Evolutionary conservation across 306 rosid species (phyloP).

Genomic region (Vigna unguiculata): DNA sequence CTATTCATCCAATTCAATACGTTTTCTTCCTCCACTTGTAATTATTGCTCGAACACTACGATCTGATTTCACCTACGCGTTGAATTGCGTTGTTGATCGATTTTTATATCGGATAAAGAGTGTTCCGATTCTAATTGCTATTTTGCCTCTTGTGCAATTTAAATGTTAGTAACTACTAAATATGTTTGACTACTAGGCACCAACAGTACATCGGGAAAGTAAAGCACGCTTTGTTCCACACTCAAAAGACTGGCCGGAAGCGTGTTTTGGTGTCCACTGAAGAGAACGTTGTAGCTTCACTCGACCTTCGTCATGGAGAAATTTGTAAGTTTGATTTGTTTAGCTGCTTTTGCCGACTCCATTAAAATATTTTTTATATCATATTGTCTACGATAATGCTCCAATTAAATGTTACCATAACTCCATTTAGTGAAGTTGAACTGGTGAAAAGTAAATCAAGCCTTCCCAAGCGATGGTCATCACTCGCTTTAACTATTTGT

Average conservation of each 20-base stretch:
- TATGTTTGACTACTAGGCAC: slow-evolving; percentile 61
- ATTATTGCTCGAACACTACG: slow-evolving; percentile 18
- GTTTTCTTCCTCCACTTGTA: background rate
- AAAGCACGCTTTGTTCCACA: slow-evolving; percentile 88
- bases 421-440: slow-evolving; percentile 28
- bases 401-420: background rate
- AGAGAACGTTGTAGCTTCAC: slow-evolving; percentile 96
- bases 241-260: slow-evolving; percentile 86
- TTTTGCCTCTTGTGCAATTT: slow-evolving; percentile 31
- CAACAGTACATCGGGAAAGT: slow-evolving; percentile 94
- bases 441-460: background rate
- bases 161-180: background rate
- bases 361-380: slow-evolving; percentile 5
- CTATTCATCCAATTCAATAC: slow-evolving; percentile 2
- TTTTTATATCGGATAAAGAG: slow-evolving; percentile 11
- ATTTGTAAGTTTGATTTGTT: slow-evolving; percentile 64
- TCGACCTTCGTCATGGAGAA: slow-evolving; percentile 98
- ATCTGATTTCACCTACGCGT: slow-evolving; percentile 3
- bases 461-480: background rate
- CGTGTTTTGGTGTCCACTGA: slow-evolving; percentile 96
- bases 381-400: background rate
- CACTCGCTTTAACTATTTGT: background rate
- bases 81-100: slow-evolving; percentile 13
- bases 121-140: slow-evolving; percentile 7
- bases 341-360: background rate